Evolutionary conservation across 148 eudicot genomes (phyloP).

Genomic region (Heliosperma pusillum): DNA sequence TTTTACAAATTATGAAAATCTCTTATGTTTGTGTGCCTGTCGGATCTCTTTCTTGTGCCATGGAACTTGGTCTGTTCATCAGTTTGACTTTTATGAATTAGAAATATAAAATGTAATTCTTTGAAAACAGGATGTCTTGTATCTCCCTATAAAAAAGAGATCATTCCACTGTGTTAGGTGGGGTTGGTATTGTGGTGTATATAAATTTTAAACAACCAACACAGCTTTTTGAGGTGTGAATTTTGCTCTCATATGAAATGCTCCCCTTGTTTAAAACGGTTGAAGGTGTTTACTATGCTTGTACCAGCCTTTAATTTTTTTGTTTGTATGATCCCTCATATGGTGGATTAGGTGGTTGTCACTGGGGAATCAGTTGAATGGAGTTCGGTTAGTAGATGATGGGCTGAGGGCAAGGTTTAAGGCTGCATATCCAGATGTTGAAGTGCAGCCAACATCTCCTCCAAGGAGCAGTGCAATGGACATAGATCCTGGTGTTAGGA

Average conservation of each 20-base stretch:
- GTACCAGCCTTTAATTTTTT: neutral
- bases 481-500: conserved; percentile 38
- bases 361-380: conserved; percentile 81
- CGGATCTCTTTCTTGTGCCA: neutral
- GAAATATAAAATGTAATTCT: neutral
- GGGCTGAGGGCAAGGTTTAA: conserved; percentile 91
- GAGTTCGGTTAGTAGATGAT: conserved; percentile 72
- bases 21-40: neutral
- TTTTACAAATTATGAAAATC: neutral
- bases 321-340: neutral
- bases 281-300: neutral
- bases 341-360: conserved; percentile 67
- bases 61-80: neutral
- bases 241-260: neutral
- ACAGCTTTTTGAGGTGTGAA: neutral
- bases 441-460: conserved; percentile 85
- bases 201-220: neutral
- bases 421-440: conserved; percentile 95
- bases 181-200: neutral
- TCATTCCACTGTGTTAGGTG: no score
- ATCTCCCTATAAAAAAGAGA: no score
- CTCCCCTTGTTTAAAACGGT: neutral
- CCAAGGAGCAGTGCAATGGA: conserved; percentile 82
- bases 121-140: no score
- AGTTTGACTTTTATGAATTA: neutral